Conservation (phyloP, 176 grass and related monocot species). For the Raddia distichophylla region DNA sequence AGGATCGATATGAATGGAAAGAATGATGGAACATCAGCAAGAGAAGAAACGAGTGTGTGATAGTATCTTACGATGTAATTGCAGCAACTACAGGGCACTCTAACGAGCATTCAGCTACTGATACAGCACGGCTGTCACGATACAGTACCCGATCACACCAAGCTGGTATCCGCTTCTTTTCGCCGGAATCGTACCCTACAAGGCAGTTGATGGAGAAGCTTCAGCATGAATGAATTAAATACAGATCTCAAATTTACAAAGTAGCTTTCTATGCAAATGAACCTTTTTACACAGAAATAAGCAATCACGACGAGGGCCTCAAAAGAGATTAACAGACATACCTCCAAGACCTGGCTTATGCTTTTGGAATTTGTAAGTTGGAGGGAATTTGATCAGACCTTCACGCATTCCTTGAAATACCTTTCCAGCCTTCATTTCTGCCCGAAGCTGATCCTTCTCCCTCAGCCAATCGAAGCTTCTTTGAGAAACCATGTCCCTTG, state of each 20-base stretch:
- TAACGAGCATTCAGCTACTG: conserved; percentile 78
- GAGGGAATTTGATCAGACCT: conserved; percentile 95
- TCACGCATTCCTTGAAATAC: conserved; percentile 99
- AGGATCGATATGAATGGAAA: conserved; percentile 36
- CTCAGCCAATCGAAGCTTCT: conserved; percentile 98
- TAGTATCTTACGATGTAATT: conserved; percentile 74
- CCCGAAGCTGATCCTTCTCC: conserved; percentile 93
- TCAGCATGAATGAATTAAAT: conserved; percentile 25
- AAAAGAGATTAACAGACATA: conserved; percentile 33
- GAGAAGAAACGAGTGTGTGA: conserved; percentile 16
- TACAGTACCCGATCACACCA: conserved; percentile 98
- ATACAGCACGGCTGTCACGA: conserved; percentile 85
- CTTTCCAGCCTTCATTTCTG: conserved; percentile 90
- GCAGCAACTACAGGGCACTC: conserved; percentile 93
- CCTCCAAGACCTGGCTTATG: conserved; percentile 84
- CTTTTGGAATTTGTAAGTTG: conserved; percentile 97
- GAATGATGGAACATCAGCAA: conserved; percentile 20
- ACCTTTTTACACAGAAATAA: conserved; percentile 10
- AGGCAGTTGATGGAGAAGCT: conserved; percentile 37
- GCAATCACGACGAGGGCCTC: conserved; percentile 9
- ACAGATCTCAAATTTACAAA: not conserved
- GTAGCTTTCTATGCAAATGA: not conserved
- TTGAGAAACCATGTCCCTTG: conserved; percentile 98
- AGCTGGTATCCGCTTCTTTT: conserved; percentile 96
- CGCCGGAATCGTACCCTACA: conserved; percentile 94